Evolutionary conservation across 805 yeast species (phyloP).

Genomic region (Candida corydali): DNA sequence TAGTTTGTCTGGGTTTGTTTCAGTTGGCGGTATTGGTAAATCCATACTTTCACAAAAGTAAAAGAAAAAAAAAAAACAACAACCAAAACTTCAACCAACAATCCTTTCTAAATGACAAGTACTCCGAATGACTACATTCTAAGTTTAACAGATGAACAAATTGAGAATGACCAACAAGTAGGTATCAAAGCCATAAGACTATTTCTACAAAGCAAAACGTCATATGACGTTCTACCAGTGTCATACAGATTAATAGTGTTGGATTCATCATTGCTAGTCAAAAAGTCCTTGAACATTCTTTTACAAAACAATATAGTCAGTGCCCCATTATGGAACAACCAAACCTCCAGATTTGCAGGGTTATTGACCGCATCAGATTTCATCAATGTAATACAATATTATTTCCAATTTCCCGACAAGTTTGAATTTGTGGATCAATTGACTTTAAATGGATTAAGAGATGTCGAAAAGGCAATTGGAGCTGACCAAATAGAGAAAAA

Average conservation of each 20-base stretch:
- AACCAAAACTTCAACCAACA: not conserved
- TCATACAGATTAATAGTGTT: slow-evolving; percentile 88
- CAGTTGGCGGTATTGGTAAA: slow-evolving; percentile 17
- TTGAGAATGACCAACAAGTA: slow-evolving; percentile 59
- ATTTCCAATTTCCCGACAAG: slow-evolving; percentile 83
- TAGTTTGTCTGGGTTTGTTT: slow-evolving; percentile 5
- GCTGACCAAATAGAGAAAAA: slow-evolving; percentile 82
- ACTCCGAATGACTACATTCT: slow-evolving; percentile 42
- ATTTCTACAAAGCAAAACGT: slow-evolving; percentile 84
- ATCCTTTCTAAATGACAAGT: slow-evolving; percentile 16
- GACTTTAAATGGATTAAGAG: slow-evolving; percentile 79
- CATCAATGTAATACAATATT: slow-evolving; percentile 91
- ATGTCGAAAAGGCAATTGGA: slow-evolving; percentile 83
- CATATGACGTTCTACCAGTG: slow-evolving; percentile 95
- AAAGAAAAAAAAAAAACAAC: slow-evolving; percentile 4
- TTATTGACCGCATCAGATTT: slow-evolving; percentile 88
- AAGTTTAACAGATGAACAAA: slow-evolving; percentile 37
- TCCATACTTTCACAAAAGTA: too few relatives aligned
- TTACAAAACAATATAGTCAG: slow-evolving; percentile 92
- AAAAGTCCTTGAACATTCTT: slow-evolving; percentile 83
- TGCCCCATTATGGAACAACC: slow-evolving; percentile 95
- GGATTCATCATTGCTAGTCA: slow-evolving; percentile 86
- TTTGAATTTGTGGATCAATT: slow-evolving; percentile 83
- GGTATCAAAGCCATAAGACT: slow-evolving; percentile 80
- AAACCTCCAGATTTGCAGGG: slow-evolving; percentile 87